Percentiles rank a stretch among this genome's conserved stretches.
These are phyloP conservation scores for Boeremia exigua DNA, from an alignment of 2,329 filamentous ascomycete species.

Conservation along the genomic window DNA sequence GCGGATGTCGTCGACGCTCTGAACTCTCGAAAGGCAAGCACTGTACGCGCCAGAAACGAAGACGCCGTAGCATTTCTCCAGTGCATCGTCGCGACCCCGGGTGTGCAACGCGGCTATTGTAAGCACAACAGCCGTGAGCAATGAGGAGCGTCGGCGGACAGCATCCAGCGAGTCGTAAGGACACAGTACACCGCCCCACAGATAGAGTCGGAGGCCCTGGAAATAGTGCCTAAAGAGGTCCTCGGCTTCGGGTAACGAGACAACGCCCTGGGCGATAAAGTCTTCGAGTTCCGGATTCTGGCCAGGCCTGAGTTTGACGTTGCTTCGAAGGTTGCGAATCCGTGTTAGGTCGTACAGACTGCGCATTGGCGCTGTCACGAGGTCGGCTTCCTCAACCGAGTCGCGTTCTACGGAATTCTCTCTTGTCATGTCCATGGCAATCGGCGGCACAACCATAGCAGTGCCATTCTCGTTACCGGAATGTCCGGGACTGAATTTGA, in stretches of 20 bases:
- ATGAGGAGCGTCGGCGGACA: slow-evolving; percentile 37
- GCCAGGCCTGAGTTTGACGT: slow-evolving; percentile 30
- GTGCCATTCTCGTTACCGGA: slow-evolving; percentile 33
- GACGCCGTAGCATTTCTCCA: slow-evolving; percentile 42
- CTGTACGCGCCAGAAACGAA: slow-evolving; percentile 43
- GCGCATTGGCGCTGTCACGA: slow-evolving; percentile 43
- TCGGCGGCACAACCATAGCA: slow-evolving; percentile 35
- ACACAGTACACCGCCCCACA: slow-evolving; percentile 43
- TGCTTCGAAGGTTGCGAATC: slow-evolving; percentile 42
- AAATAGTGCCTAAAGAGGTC: slow-evolving; percentile 40
- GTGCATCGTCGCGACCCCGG: slow-evolving; percentile 33
- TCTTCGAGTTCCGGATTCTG: slow-evolving; percentile 38
- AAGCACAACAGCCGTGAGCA: slow-evolving; percentile 41
- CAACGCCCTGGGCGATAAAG: slow-evolving; percentile 41
- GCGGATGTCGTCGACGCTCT: slow-evolving; percentile 49
- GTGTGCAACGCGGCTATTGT: slow-evolving; percentile 41
- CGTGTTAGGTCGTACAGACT: slow-evolving; percentile 43
- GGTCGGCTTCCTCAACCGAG: slow-evolving; percentile 33
- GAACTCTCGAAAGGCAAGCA: slow-evolving; percentile 43
- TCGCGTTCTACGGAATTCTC: slow-evolving; percentile 41
- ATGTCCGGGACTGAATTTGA: slow-evolving; percentile 32
- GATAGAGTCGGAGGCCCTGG: slow-evolving; percentile 38
- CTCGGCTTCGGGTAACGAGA: slow-evolving; percentile 36
- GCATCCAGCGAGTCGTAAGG: slow-evolving; percentile 39
- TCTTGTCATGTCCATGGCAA: slow-evolving; percentile 46